Evolutionary conservation across 306 rosid genomes (phyloP), one percentile per base, ranked within the genome.

Genomic region (Prunus dulcis): DNA sequence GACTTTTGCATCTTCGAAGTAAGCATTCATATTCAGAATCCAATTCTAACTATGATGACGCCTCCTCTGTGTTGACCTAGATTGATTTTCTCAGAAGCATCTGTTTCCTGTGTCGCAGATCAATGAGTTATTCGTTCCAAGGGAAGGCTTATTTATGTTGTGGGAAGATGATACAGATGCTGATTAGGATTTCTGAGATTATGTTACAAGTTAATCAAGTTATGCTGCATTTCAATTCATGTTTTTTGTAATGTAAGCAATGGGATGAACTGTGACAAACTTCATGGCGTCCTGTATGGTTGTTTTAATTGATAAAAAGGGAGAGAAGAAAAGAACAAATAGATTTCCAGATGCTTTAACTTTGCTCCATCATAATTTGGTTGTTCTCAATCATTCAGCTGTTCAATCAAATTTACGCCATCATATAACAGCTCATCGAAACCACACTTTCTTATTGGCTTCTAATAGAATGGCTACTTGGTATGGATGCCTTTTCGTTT

Each of bases 241-340:
- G 25, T 79, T 56, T 38, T 34, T 12, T 50, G 19, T 71, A 64
- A 66, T 64, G 49, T 75, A 62, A 51, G 46, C 51, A n/a, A 67
- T 55, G 51, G 55, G 70, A 78, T 78, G 61, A 34, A 38, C 69
- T 74, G 32, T 47, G 67, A 8, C 53, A 6, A 13, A 53, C 77
- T 64, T 67, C 27, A 15, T 61, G 68, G 2, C 55, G 38, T 66
- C 55, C 6, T 34, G 30, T 52, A 66, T 30, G 12, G 32, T 50
- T 41, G 66, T 65, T 47, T 17, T 18, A 56, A 50, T 34, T 45
- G 45, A 27, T 11, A 20, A 64, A 53, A 28, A 55, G 14, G 64
- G 12, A 4, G 6, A 12, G 14, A 65, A 50, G 14, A 52, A 57
- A 65, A 50, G 14, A 52, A 45, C 51, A 64, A 12, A 34, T 38